Evolutionary conservation across 2,329 filamentous ascomycete genomes (phyloP), one percentile per base, ranked within the genome.

Genomic region (Zasmidium angulare): DNA sequence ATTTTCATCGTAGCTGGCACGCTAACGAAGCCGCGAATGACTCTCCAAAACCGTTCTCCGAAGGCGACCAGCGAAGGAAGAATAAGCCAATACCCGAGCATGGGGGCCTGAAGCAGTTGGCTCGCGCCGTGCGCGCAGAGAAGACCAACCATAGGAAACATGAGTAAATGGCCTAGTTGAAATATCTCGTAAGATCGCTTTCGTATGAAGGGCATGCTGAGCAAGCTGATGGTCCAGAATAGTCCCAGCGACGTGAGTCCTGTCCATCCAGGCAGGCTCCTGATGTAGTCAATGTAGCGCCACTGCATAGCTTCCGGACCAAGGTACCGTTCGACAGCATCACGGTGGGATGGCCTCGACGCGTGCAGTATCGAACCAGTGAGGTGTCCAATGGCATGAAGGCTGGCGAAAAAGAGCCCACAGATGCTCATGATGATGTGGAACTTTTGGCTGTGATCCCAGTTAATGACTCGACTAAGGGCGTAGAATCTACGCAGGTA

Each of bases 121-220:
- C 76, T 74, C 0, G 81, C 81, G 0, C 83, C 84, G 63, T 86
- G 84, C 0, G 81, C 82, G 68, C 80, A 81, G 65, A 85, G 76
- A 0, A 85, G 72, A 0, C 79, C 82, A 24, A 86, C 80, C 20
- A 86, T 81, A 9, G 82, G 83, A 46, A 81, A 85, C 81, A 85
- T 84, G 40, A 86, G 77, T 6, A 85, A 61, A 62, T 86, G 83
- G 0, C 79, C 81, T 0, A 84, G 72, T 63, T 86, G 83, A 61
- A 86, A 86, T 20, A 84, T 64, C 63, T 86, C 81, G 54, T 85
- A 85, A 62, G 77, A 82, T 76, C 78, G 78, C 14, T 73, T 78
- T 0, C 83, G 75, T 0, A 85, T 74, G 26, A 74, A 75, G 0
- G 83, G 82, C 61, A 82, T 78, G 56, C 81, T 83, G 31, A 84